phyloP scores from a whole-genome alignment of 306 rosid species.

The Mimosa pudica region DNA sequence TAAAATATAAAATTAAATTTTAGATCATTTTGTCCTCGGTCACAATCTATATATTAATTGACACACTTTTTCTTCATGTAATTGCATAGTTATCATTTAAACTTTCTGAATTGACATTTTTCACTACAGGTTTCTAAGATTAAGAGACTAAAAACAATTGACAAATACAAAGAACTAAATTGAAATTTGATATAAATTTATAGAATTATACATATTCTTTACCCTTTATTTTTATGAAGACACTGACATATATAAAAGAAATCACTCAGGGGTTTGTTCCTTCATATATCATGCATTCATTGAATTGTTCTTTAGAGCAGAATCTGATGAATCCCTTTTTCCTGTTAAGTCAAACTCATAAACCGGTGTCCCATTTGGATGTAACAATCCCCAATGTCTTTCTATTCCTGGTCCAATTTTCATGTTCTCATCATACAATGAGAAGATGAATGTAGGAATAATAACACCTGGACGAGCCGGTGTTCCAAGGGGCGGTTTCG shows the following conservation, averaged over 20 bases:
- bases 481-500: constrained; percentile 62
- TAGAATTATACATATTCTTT: no score
- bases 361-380: constrained; percentile 53
- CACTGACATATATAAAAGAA: not conserved
- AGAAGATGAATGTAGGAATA: constrained; percentile 70
- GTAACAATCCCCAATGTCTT: constrained; percentile 76
- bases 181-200: no score
- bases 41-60: no score
- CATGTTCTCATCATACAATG: constrained; percentile 70
- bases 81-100: no score
- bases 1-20: no score
- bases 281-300: not conserved
- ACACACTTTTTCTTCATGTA: no score
- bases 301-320: not conserved
- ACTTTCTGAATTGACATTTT: no score
- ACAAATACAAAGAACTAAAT: no score
- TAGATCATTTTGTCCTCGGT: no score
- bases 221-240: not conserved
- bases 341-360: constrained; percentile 41
- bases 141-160: no score
- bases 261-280: not conserved
- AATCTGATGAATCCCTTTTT: constrained; percentile 18
- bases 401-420: constrained; percentile 70
- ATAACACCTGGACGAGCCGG: constrained; percentile 62
- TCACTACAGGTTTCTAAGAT: no score